Evolutionary conservation across 306 rosid species (phyloP).

Genomic region (Purshia tridentata): DNA sequence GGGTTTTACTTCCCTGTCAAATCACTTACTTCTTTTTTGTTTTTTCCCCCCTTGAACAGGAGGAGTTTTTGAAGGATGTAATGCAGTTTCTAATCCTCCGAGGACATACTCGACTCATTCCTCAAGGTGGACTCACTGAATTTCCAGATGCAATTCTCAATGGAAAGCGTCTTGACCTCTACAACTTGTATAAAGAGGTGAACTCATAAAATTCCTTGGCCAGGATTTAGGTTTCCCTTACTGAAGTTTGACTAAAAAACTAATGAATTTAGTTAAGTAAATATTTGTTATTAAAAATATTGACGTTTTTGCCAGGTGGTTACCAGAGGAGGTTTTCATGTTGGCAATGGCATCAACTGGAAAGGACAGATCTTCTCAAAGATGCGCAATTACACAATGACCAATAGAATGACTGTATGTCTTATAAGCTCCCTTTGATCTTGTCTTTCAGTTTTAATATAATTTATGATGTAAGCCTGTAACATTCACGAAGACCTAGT

Average conservation of each 20-base stretch:
- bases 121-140: conserved; percentile 89
- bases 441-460: conserved; percentile 12
- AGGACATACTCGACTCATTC: conserved; percentile 86
- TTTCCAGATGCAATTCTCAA: conserved; percentile 99
- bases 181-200: conserved; percentile 96
- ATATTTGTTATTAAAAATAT: conserved; percentile 27
- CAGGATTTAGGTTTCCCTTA: not conserved
- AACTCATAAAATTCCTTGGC: conserved; percentile 12
- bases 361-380: conserved; percentile 99
- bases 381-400: conserved; percentile 96
- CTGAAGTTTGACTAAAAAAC: conserved; percentile 1
- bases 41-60: conserved; percentile 38
- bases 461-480: not conserved
- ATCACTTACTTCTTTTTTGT: conserved; percentile 2
- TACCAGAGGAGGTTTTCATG: conserved; percentile 98
- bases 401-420: conserved; percentile 98
- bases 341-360: conserved; percentile 99
- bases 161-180: conserved; percentile 97
- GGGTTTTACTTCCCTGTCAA: conserved; percentile 3
- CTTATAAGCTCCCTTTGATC: conserved; percentile 7
- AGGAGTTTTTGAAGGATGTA: conserved; percentile 93
- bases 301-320: conserved; percentile 63
- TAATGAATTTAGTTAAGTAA: not conserved
- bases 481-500: not conserved
- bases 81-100: conserved; percentile 92